phyloP scores from a whole-genome alignment of 1,139 yeast genomes.

The Blastobotrys proliferans region DNA sequence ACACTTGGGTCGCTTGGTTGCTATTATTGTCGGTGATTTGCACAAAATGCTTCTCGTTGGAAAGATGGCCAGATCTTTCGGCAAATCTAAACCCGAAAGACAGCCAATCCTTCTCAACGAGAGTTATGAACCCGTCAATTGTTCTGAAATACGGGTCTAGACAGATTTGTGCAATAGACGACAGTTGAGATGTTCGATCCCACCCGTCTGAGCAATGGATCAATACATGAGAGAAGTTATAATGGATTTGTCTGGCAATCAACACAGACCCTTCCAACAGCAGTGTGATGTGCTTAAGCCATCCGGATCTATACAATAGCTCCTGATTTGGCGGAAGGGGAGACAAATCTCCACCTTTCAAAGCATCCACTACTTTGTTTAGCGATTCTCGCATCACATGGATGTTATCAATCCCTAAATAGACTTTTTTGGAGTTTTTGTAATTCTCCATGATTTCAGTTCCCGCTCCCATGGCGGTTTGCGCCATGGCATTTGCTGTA shows the following conservation, averaged over 20 bases:
- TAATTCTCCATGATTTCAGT: slow-evolving; percentile 90
- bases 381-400: slow-evolving; percentile 92
- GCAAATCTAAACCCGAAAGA: slow-evolving; percentile 90
- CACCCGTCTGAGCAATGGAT: slow-evolving; percentile 98
- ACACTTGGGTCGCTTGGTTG: slow-evolving; percentile 38
- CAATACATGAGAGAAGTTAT: slow-evolving; percentile 75
- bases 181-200: slow-evolving; percentile 92
- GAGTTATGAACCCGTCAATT: slow-evolving; percentile 73
- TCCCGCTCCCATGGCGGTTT: slow-evolving; percentile 95
- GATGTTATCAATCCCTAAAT: slow-evolving; percentile 88
- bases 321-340: slow-evolving; percentile 43
- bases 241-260: slow-evolving; percentile 72
- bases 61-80: slow-evolving; percentile 73
- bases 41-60: slow-evolving; percentile 31
- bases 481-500: slow-evolving; percentile 91
- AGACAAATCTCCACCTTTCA: slow-evolving; percentile 64
- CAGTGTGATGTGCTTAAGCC: slow-evolving; percentile 72
- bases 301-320: slow-evolving; percentile 59
- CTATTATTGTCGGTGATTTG: slow-evolving; percentile 24
- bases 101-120: slow-evolving; percentile 92
- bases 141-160: slow-evolving; percentile 90
- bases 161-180: slow-evolving; percentile 80
- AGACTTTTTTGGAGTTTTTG: slow-evolving; percentile 60
- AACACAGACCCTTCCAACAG: slow-evolving; percentile 75
- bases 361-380: slow-evolving; percentile 54